Conservation (phyloP, 129 eudicot species). For the Ambrosia artemisiifolia region DNA sequence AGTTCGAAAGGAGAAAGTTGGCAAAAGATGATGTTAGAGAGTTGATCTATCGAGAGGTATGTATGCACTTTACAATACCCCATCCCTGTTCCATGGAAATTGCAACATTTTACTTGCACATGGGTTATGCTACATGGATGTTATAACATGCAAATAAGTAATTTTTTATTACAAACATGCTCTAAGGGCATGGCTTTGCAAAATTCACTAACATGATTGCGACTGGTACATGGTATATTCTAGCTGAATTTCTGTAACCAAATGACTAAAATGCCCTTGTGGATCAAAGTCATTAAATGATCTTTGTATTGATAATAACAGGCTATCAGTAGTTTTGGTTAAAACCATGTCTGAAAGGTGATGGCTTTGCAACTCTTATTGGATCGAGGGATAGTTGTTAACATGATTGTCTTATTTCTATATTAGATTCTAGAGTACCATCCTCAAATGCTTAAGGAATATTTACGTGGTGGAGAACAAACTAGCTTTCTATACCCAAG, state of each 20-base stretch:
- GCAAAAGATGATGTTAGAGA: slow-evolving; percentile 96
- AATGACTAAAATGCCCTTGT: neutral
- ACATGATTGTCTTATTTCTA: neutral
- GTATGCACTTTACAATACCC: neutral
- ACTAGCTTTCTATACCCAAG: slow-evolving; percentile 98
- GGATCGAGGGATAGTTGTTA: neutral
- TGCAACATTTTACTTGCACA: neutral
- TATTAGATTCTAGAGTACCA: slow-evolving; percentile 91
- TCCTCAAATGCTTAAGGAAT: slow-evolving; percentile 94
- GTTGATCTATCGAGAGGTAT: slow-evolving; percentile 88
- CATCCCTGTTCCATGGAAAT: neutral
- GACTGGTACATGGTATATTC: neutral
- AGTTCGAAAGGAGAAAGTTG: slow-evolving; percentile 82
- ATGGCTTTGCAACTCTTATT: neutral
- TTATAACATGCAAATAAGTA: neutral
- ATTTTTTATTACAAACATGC: neutral
- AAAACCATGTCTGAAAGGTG: neutral
- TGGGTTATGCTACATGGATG: neutral
- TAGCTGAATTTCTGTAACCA: neutral
- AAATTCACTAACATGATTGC: neutral
- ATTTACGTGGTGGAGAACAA: slow-evolving; percentile 80
- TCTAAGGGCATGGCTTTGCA: slow-evolving; percentile 2
- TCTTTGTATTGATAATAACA: neutral
- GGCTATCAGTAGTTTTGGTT: neutral
- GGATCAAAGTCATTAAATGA: neutral